These are phyloP conservation scores for Megacollybia platyphylla DNA, from an alignment of 1,284 basidiomycete species.

Conservation along the genomic window DNA sequence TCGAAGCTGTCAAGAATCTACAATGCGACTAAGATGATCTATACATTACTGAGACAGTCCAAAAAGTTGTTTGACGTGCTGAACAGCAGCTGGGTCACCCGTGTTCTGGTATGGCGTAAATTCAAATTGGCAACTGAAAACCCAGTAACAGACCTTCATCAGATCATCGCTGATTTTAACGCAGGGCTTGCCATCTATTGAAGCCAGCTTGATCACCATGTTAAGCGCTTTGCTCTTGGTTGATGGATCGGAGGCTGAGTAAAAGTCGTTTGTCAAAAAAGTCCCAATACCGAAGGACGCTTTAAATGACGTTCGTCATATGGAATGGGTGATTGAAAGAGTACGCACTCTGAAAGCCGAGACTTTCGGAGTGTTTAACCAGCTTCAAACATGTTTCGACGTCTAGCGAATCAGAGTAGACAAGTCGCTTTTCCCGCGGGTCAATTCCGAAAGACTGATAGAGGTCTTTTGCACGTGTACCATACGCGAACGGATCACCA, in stretches of 20 bases:
- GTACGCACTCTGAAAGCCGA: constrained; percentile 60
- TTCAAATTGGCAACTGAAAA: background rate
- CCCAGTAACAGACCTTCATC: constrained; percentile 47
- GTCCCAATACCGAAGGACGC: constrained; percentile 88
- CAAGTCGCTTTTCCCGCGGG: constrained; percentile 52
- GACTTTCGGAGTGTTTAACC: constrained; percentile 57
- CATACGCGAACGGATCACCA: constrained; percentile 76
- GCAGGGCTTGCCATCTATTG: constrained; percentile 62
- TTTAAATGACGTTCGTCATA: constrained; percentile 10
- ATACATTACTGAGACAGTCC: constrained; percentile 8
- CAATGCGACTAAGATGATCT: background rate
- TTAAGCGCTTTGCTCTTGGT: constrained; percentile 71
- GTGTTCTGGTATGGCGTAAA: constrained; percentile 23
- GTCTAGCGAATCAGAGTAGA: constrained; percentile 76
- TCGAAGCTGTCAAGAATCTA: no score
- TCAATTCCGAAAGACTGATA: constrained; percentile 62
- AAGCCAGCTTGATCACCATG: constrained; percentile 85
- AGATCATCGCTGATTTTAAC: constrained; percentile 90
- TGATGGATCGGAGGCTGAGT: constrained; percentile 37
- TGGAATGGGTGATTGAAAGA: background rate
- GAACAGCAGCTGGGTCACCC: constrained; percentile 27
- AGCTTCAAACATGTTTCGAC: constrained; percentile 61
- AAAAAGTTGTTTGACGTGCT: constrained; percentile 29
- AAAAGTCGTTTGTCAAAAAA: constrained; percentile 82
- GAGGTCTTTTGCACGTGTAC: constrained; percentile 54